phyloP scores from a whole-genome alignment of 306 rosid genomes.

The Cercis canadensis region DNA sequence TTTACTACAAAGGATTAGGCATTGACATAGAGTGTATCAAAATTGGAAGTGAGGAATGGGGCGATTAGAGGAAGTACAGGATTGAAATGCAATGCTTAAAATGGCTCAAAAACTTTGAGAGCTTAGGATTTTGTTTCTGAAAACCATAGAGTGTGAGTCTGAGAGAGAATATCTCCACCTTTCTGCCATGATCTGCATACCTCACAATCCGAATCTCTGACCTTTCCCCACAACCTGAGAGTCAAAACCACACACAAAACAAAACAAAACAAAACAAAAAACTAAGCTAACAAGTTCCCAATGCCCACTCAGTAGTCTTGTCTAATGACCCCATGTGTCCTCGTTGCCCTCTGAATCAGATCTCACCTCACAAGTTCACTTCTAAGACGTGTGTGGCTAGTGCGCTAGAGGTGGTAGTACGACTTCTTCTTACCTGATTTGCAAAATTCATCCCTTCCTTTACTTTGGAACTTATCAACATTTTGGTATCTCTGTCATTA shows the following conservation, averaged over 20 bases:
- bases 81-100: too few relatives aligned
- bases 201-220: slow-evolving; percentile 52
- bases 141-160: slow-evolving; percentile 8
- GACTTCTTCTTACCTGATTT: neutral
- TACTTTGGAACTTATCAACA: slow-evolving; percentile 42
- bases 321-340: too few relatives aligned
- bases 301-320: too few relatives aligned
- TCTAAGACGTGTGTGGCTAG: too few relatives aligned
- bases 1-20: too few relatives aligned
- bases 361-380: too few relatives aligned
- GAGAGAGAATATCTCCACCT: slow-evolving; percentile 43
- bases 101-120: too few relatives aligned
- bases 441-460: slow-evolving; percentile 24
- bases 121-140: neutral
- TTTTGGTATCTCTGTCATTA: neutral
- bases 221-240: slow-evolving; percentile 7
- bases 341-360: too few relatives aligned
- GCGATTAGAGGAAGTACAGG: too few relatives aligned
- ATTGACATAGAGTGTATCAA: too few relatives aligned
- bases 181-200: slow-evolving; percentile 49
- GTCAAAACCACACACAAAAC: slow-evolving; percentile 11
- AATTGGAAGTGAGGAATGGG: too few relatives aligned
- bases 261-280: neutral
- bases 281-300: too few relatives aligned
- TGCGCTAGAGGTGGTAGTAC: neutral